Evolutionary conservation across 129 eudicot genomes (phyloP), one percentile per base, ranked within the genome.

Genomic region (Cynara cardunculus): DNA sequence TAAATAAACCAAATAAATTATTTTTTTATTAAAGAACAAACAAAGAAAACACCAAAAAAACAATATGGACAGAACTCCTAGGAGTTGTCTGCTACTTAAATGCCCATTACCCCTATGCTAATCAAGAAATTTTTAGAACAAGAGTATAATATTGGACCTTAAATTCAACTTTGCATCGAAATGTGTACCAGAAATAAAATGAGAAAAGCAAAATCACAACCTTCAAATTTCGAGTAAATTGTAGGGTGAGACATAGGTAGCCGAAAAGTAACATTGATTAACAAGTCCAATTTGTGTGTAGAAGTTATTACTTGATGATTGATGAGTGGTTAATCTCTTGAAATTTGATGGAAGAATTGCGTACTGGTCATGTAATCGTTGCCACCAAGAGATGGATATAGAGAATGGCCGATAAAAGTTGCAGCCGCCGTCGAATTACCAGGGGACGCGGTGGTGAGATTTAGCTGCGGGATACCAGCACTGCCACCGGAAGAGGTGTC

Each of bases 311-410:
- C 16, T 26, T 35, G 59, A 19, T 24, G 61, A 73, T n/a, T 69
- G 69, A 78, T 12, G 31, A 24, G 25, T 18, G 25, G 18, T 8
- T 8, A 91, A 37, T 88, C 87, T 84, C 94, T 89, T 68, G 93
- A 85, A 53, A 86, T 86, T 75, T 80, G 88, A 75, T 90, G 98
- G 86, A 93, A 93, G 92, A 93, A 93, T 75, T 86, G 98, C 91
- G 94, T 94, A 90, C 96, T 94, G 21, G 88, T 82, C 89, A 94
- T 78, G 91, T 82, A 92, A 19, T 91, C 78, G 84, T 75, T 89
- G 70, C 90, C 87, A 14, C 90, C 88, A 26, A 89, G 78, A 12
- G 93, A 87, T 70, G 91, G 90, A 64, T 85, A 77, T 79, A 83
- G 39, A 0, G 88, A 81, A 56, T 89, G 89, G 72, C 92, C 94